Evolutionary conservation across 768 basidiomycete genomes (phyloP).

Genomic region (Boletellus ananiceps): DNA sequence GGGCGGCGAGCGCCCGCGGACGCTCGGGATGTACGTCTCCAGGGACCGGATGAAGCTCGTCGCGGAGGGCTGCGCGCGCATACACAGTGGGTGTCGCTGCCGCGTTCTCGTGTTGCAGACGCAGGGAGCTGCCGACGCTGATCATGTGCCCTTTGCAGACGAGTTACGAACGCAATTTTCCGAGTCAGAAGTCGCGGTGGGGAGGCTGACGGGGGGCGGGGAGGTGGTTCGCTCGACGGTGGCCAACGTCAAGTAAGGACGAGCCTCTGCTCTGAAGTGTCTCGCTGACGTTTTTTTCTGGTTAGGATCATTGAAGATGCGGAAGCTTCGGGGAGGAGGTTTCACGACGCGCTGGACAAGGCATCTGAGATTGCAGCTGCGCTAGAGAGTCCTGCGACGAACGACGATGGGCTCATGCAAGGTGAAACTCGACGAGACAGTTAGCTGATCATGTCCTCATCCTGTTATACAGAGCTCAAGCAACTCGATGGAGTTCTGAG

Average conservation of each 20-base stretch:
- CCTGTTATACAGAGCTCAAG: conserved; percentile 47
- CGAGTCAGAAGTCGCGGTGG: conserved; percentile 50
- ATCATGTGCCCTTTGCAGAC: conserved; percentile 34
- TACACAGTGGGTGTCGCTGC: conserved; percentile 51
- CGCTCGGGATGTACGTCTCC: conserved; percentile 78
- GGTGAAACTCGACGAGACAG: conserved; percentile 32
- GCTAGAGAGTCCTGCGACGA: conserved; percentile 52
- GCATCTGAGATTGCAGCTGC: conserved; percentile 46
- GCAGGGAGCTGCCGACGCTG: too few relatives aligned
- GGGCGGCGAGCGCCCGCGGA: conserved; percentile 60
- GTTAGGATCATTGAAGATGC: conserved; percentile 57
- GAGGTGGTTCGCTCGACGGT: conserved; percentile 53
- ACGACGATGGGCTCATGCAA: conserved; percentile 49
- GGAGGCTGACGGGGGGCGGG: conserved; percentile 52
- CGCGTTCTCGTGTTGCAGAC: too few relatives aligned
- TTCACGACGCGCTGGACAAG: conserved; percentile 56
- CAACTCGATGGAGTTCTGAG: conserved; percentile 60
- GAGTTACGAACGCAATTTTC: conserved; percentile 53
- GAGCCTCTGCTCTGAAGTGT: neutral
- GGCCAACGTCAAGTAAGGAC: conserved; percentile 42
- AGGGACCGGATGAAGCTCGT: conserved; percentile 77
- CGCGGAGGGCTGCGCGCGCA: conserved; percentile 61
- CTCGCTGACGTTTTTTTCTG: neutral
- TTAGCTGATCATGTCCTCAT: neutral
- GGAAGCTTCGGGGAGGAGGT: conserved; percentile 47